Conservation (phyloP, 345 rosid species). For the Populus deltoides region DNA sequence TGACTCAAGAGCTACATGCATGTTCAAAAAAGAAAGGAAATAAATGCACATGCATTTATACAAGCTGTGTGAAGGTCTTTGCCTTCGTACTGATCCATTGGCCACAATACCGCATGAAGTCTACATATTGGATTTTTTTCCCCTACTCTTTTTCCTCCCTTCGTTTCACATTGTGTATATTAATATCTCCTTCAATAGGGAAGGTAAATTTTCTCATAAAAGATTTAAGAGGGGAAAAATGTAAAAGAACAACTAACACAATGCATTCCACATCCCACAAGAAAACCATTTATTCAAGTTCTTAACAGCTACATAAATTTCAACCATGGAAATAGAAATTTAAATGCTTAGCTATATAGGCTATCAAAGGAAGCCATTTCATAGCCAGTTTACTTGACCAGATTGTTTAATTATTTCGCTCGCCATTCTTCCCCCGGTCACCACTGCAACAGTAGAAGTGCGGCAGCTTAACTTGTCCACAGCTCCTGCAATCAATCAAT, state of each 20-base stretch:
- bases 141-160: too few species aligned
- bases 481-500: slow-evolving; percentile 48
- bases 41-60: too few species aligned
- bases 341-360: background rate
- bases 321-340: background rate
- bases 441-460: slow-evolving; percentile 98
- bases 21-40: too few species aligned
- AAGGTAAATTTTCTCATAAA: background rate
- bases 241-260: background rate
- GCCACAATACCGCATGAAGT: too few species aligned
- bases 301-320: background rate
- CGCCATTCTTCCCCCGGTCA: slow-evolving; percentile 37
- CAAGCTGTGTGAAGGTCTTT: too few species aligned
- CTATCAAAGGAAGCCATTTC: background rate
- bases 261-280: background rate
- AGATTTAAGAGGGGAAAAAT: background rate
- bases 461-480: slow-evolving; percentile 84
- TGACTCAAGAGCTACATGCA: too few species aligned
- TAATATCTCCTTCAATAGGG: too few species aligned
- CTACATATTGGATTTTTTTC: too few species aligned
- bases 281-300: background rate
- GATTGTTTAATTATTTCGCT: slow-evolving; percentile 8
- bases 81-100: too few species aligned
- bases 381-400: background rate
- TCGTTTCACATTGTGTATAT: too few species aligned